Base-by-base conservation (phyloP, 192 early-diverging fungal species). In the Backusella liffmaniae region DNA sequence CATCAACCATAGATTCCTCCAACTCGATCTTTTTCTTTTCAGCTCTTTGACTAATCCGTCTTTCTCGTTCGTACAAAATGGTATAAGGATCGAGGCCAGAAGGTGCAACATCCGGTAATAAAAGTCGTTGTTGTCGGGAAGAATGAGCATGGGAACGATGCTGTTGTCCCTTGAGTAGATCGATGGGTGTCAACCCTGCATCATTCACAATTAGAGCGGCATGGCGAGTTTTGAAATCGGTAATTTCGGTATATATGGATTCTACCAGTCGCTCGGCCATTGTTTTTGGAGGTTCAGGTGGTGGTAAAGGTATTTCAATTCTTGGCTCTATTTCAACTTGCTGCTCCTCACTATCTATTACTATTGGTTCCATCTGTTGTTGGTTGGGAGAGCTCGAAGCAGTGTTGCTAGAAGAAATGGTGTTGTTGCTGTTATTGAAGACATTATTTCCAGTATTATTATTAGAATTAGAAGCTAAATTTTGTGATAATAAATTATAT, bases 71-170 rank as follows among this genome's bases (percentile, higher is more conserved):
- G 29, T 86, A 79, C 3, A 90, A 79, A 69, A 99, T 79, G 1
- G 89, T 90, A 34, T 89, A 80, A 6, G 94, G 91, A 74, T 97
- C 96, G 36, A 99, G 84, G 3, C 92, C 92, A n/a, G 79, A 76
- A 3, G 95, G 95, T 18, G 88, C 86, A 18, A 91, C 88, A 69
- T 90, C 85, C 12, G 93, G 92, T 37, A 94, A 83, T 18, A 93
- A 80, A 13, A 94, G 77, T 13, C 91, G 88, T 75, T 93, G 92
- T 68, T 90, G 86, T 5, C 87, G 87, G 37, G 83, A 89, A 3
- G 80, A 76, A 67, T 77, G 80, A 30, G 85, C 83, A 73, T 87
- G 88, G 3, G 80, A 80, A 15, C 78, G 68, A 62, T 62, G 56
- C 41, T 86, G 78, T 69, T 85, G 77, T 68, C 86, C 85, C 59